phyloP scores from a whole-genome alignment of 805 yeast species.

The Maudiozyma serrabonitensis region DNA sequence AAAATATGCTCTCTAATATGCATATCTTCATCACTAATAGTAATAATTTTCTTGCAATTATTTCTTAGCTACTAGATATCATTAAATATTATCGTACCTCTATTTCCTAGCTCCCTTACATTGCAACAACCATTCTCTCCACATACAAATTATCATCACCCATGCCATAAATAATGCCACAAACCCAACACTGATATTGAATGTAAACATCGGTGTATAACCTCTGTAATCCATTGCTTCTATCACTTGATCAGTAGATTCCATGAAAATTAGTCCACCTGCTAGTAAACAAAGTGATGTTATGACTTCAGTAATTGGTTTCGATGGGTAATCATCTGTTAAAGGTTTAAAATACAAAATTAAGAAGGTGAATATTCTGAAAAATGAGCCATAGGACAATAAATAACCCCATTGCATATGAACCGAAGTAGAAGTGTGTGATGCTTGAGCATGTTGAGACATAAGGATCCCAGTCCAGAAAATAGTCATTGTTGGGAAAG shows the following conservation, averaged over 20 bases:
- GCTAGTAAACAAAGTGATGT: constrained; percentile 69
- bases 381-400: constrained; percentile 70
- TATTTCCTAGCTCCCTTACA: background rate
- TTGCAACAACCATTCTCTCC: constrained; percentile 38
- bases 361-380: constrained; percentile 58
- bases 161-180: constrained; percentile 78
- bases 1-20: too few relatives aligned
- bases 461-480: constrained; percentile 94
- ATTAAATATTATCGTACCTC: background rate
- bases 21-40: too few relatives aligned
- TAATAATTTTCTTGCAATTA: too few relatives aligned
- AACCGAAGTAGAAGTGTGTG: constrained; percentile 62
- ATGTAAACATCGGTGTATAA: constrained; percentile 78
- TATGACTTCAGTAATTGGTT: constrained; percentile 82
- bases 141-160: constrained; percentile 62
- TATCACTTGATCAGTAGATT: constrained; percentile 78
- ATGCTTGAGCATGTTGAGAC: constrained; percentile 90
- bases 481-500: constrained; percentile 86
- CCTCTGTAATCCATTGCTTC: constrained; percentile 77
- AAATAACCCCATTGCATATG: constrained; percentile 92
- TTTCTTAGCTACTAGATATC: too few relatives aligned
- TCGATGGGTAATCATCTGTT: constrained; percentile 37
- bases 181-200: constrained; percentile 76
- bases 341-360: constrained; percentile 39
- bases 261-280: constrained; percentile 91